Evolutionary conservation across 1,284 basidiomycete species (phyloP), one percentile per base, ranked within the genome.

Genomic region (Fomes fomentarius): DNA sequence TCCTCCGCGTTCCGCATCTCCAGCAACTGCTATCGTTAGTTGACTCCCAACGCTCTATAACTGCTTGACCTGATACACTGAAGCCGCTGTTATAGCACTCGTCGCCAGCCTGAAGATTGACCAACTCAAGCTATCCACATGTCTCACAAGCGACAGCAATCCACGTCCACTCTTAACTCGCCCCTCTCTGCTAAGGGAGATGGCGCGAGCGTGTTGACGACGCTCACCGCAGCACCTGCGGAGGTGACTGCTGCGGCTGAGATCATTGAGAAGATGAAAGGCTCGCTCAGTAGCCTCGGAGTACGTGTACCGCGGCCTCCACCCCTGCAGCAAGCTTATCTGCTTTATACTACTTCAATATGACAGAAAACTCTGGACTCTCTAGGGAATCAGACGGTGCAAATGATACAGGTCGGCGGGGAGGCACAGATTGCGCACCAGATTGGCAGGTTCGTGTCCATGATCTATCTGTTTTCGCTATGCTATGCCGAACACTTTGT

Each of bases 291-390:
- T 12, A 59, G 50, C 30, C 53, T 69, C 12, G 61, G 61, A 3
- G 69, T 68, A 34, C 19, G 66, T 66, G n/a, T n/a, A n/a, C n/a
- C n/a, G n/a, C n/a, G n/a, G n/a, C n/a, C n/a, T n/a, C n/a, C n/a
- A n/a, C n/a, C n/a, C n/a, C n/a, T n/a, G n/a, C n/a, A n/a, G 45
- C 38, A 40, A 21, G 17, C 43, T 35, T 34, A 26, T 46, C 37
- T 28, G 17, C 35, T 28, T 15, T 38, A 30, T n/a, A 14, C 12
- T 9, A 5, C 8, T 37, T 19, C 12, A 15, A 37, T n/a, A n/a
- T 15, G 17, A 37, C 43, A 76, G 69, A 56, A 62, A 33, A 66
- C 69, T 6, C 71, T 75, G 45, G 73, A 73, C 37, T 64, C 66
- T 3, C 56, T 77, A 14, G 69, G 68, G 4, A 66, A 70, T 15